Evolutionary conservation across 1,139 yeast species (phyloP).

Genomic region (Taphrina sp.): DNA sequence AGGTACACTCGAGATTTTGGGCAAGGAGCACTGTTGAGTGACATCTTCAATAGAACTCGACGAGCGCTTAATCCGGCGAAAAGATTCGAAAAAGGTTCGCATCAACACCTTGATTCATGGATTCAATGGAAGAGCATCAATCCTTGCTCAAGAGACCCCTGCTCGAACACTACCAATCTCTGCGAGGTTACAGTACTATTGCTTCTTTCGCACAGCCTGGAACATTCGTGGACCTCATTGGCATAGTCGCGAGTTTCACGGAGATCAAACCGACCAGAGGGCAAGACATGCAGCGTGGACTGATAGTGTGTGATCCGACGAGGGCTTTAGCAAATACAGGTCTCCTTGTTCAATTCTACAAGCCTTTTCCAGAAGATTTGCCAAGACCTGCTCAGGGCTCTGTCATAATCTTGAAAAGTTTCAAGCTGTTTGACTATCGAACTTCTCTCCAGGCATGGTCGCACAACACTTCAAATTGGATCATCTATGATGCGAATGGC

Average conservation of each 20-base stretch:
- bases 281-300: conserved; percentile 12
- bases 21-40: too few relatives aligned
- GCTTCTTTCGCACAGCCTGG: not conserved
- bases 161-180: conserved; percentile 4
- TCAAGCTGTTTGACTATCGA: conserved; percentile 21
- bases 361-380: conserved; percentile 19
- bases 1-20: too few relatives aligned
- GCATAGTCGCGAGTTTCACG: conserved; percentile 12
- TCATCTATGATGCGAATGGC: conserved; percentile 26
- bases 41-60: too few relatives aligned
- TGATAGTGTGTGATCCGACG: conserved; percentile 31
- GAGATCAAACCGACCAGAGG: conserved; percentile 18
- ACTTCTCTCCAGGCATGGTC: conserved; percentile 25
- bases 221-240: conserved; percentile 5
- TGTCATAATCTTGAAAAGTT: conserved; percentile 18
- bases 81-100: too few relatives aligned
- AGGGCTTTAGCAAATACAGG: conserved; percentile 9
- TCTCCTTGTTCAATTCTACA: conserved; percentile 24
- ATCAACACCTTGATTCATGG: too few relatives aligned
- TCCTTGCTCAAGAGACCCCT: conserved; percentile 3
- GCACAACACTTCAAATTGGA: conserved; percentile 26
- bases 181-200: not conserved
- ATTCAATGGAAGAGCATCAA: too few relatives aligned
- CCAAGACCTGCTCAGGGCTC: conserved; percentile 25
- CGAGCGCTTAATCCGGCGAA: too few relatives aligned